Conservation (phyloP, 1,284 basidiomycete genomes). For the Exsudoporus floridanus region DNA sequence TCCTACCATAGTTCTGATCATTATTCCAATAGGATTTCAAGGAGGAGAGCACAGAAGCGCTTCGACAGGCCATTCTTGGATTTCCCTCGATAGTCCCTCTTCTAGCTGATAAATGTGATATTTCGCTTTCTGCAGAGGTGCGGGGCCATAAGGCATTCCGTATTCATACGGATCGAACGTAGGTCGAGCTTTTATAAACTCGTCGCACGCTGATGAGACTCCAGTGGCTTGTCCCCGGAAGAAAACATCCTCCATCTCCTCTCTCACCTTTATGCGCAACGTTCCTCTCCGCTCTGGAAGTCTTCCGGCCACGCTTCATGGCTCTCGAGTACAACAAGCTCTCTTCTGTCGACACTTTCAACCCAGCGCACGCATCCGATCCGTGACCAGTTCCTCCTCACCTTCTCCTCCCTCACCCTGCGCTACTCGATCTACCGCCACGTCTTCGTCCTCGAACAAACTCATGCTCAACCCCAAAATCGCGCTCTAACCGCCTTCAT, state of each 20-base stretch:
- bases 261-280: conserved; percentile 81
- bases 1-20: not conserved
- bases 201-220: conserved; percentile 5
- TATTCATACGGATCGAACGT: conserved; percentile 69
- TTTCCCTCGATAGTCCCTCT: conserved; percentile 82
- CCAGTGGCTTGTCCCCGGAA: conserved; percentile 41
- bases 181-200: conserved; percentile 20
- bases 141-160: conserved; percentile 63
- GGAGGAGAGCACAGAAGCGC: conserved; percentile 55
- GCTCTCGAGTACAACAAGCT: conserved; percentile 59
- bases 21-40: conserved; percentile 8
- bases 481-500: conserved; percentile 65
- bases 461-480: conserved; percentile 43
- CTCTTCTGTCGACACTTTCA: conserved; percentile 38
- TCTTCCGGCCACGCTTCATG: conserved; percentile 61
- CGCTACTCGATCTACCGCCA: conserved; percentile 70
- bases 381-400: conserved; percentile 42
- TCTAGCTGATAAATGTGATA: conserved; percentile 81
- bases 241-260: conserved; percentile 64
- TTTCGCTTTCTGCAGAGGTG: conserved; percentile 58
- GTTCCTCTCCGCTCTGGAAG: conserved; percentile 81
- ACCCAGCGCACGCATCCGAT: conserved; percentile 38
- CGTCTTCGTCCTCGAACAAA: conserved; percentile 66
- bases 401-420: conserved; percentile 45
- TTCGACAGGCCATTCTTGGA: conserved; percentile 68